Base-by-base conservation (phyloP, 1,284 basidiomycete genomes). In the Trichosporon inkin region DNA sequence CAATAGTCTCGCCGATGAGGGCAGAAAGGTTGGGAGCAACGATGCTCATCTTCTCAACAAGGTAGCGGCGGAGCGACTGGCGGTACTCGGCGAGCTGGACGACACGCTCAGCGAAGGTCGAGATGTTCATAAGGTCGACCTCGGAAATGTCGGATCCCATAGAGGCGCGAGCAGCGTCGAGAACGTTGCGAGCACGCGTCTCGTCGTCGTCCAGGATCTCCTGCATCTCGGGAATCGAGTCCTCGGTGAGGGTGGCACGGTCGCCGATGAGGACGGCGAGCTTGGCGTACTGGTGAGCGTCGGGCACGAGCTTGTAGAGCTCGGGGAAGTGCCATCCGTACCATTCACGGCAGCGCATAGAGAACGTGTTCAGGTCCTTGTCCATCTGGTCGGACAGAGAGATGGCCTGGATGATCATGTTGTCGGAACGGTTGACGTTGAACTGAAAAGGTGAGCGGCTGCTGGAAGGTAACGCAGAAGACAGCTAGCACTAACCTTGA, bases 321-420 rank as follows among this genome's bases (percentile, higher is more conserved):
- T 99, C 96, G 55, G 95, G 95, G 83, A 97, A 99, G 79, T 99
- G 96, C 83, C 96, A 99, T n/a, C 96, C 95, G 79, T 99, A 99
- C 96, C 96, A 99, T 78, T 99, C 95, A 68, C 95, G 84, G 57
- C 97, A 88, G 57, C 95, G 89, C 95, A 99, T 99, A 24, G 93
- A 89, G 77, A 99, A 98, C 24, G 95, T 87, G 82, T 99, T 99
- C 77, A 99, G 93, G 79, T 99, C 95, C 84, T 98, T 99, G 85
- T 99, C 95, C 75, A 99, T 88, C 75, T 97, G 94, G 82, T 99
- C 95, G 71, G 98, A 90, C 58, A 98, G 87, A 2, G 95, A 90
- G 74, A 99, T 98, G 57, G 95, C 95, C 81, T 99, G 96, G 74
- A 99, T 99, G 82, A 99, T 99, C 95, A 99, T 99, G 83, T 99